Percentiles rank a stretch among this genome's conserved stretches.
Evolutionary conservation across 2,329 filamentous ascomycete species (phyloP).

Genomic region (Colletotrichum nymphaeae): DNA sequence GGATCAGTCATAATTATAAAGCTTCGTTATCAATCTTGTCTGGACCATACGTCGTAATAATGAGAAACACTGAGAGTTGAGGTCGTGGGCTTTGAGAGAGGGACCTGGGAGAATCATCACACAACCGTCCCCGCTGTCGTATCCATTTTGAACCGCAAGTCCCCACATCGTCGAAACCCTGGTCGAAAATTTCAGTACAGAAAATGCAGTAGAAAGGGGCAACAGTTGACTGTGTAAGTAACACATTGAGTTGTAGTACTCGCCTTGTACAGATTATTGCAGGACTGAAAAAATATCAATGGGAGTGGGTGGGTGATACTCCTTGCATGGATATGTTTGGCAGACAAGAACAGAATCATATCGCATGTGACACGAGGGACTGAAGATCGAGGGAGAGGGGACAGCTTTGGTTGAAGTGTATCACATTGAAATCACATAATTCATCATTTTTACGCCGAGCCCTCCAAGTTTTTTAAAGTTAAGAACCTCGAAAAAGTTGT

Average conservation of each 20-base stretch:
- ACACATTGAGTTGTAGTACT: too few relatives aligned
- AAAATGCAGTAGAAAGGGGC: not conserved
- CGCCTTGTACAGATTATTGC: too few relatives aligned
- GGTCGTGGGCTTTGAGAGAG: not conserved
- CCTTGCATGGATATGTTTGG: too few relatives aligned
- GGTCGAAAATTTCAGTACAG: not conserved
- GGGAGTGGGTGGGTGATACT: too few relatives aligned
- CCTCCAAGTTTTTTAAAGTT: conserved; percentile 16
- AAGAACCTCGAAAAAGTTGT: conserved; percentile 30
- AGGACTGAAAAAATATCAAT: too few relatives aligned
- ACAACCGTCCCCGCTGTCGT: not conserved
- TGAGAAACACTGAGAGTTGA: not conserved
- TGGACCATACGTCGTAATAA: not conserved
- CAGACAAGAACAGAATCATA: too few relatives aligned
- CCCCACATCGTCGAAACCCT: not conserved
- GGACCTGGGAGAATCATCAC: not conserved
- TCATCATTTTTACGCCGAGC: conserved; percentile 32
- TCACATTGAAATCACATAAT: conserved; percentile 34
- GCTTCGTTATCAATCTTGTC: not conserved
- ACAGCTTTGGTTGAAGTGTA: not conserved
- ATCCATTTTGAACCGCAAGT: not conserved
- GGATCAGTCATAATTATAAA: conserved; percentile 25
- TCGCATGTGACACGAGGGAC: too few relatives aligned
- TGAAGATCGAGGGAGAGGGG: not conserved
- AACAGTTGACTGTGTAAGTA: not conserved